Conservation (phyloP, 2,329 filamentous ascomycete species). For the Fusarium sp. region DNA sequence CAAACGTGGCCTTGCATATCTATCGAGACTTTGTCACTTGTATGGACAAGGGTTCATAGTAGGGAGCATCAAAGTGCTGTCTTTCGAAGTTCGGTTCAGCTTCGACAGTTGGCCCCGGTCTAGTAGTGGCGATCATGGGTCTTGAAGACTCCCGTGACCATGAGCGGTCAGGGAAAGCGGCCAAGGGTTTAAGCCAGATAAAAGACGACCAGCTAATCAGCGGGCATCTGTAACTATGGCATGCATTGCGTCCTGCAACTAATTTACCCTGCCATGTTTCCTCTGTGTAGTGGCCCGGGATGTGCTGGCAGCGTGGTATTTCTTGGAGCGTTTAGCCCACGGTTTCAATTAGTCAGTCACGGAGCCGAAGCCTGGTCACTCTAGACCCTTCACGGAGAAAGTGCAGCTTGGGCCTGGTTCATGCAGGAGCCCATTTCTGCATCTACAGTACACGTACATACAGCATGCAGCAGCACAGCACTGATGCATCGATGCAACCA, state of each 20-base stretch:
- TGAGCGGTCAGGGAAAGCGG: constrained; percentile 42
- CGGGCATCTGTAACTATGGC: constrained; percentile 47
- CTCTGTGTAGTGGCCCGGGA: constrained; percentile 35
- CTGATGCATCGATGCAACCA: constrained; percentile 38
- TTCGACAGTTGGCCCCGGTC: constrained; percentile 34
- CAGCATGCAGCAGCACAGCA: constrained; percentile 42
- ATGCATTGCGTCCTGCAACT: constrained; percentile 50
- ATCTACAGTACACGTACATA: constrained; percentile 29
- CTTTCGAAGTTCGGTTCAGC: constrained; percentile 15
- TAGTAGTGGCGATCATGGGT: constrained; percentile 45
- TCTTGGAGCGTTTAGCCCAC: constrained; percentile 10
- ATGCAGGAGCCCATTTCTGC: constrained; percentile 45
- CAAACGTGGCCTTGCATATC: constrained; percentile 24
- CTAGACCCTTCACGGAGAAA: constrained; percentile 22
- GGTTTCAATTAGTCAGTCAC: constrained; percentile 9
- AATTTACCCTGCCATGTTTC: constrained; percentile 42
- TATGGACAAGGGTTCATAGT: constrained; percentile 14
- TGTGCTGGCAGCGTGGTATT: constrained; percentile 40
- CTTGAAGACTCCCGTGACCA: constrained; percentile 43
- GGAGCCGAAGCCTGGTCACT: constrained; percentile 25
- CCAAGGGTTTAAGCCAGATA: constrained; percentile 27
- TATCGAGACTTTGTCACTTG: constrained; percentile 20
- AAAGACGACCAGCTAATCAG: constrained; percentile 40
- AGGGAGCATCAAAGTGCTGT: constrained; percentile 32
- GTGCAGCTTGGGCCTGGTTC: constrained; percentile 43